Evolutionary conservation across 805 yeast genomes (phyloP), one percentile per base, ranked within the genome.

Genomic region (Priceomyces medius): DNA sequence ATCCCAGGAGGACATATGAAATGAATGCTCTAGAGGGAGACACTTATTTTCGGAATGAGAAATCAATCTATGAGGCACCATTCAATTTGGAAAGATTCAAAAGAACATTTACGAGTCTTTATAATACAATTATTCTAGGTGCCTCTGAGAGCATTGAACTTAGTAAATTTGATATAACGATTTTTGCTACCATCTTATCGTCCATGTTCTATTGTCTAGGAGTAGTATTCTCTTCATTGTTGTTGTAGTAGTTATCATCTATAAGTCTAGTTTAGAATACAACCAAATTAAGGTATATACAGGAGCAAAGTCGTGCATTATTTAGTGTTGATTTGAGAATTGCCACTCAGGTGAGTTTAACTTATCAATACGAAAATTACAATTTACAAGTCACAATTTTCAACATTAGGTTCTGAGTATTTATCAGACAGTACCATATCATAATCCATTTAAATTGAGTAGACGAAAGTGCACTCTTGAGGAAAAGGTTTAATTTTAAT

Each of bases 331-430:
- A 6, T 26, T 8, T 26, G 12, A 26, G 14, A 26, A 26, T 26
- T 26, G 29, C 29, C 29, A 26, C 29, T 26, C 29, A 26, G 29
- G 29, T n/a, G n/a, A 26, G 14, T 26, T 26, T 14, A 26, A 26
- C 14, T 26, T 10, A 26, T 26, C 29, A 26, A 26, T n/a, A 26
- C 29, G 10, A 26, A 26, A 9, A 26, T 26, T 26, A 10, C 29
- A 12, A 8, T 26, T n/a, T 5, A 26, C n/a, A n/a, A n/a, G n/a
- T n/a, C n/a, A n/a, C n/a, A n/a, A n/a, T n/a, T n/a, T n/a, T n/a
- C n/a, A n/a, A n/a, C n/a, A n/a, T n/a, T n/a, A n/a, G n/a, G n/a
- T n/a, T n/a, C n/a, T n/a, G n/a, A n/a, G n/a, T n/a, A n/a, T n/a
- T n/a, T n/a, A n/a, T n/a, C n/a, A n/a, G n/a, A n/a, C n/a, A n/a